Evolutionary conservation across 2,329 filamentous ascomycete species (phyloP), one percentile per base, ranked within the genome.

Genomic region (Colletotrichum tamarilloi): DNA sequence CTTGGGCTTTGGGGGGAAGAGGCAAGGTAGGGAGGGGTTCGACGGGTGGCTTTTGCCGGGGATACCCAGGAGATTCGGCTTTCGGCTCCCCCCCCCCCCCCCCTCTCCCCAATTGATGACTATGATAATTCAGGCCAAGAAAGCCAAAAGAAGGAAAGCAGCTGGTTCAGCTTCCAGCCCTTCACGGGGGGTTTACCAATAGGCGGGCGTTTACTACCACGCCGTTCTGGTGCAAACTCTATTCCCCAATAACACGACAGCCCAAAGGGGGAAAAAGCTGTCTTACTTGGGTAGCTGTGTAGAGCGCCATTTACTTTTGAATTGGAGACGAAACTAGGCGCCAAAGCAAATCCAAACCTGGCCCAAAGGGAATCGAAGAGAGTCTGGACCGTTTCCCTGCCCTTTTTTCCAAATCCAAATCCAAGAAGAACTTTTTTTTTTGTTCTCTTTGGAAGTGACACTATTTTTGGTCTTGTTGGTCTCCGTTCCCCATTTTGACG

Each of bases 41-140:
- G 32, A 57, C 35, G 59, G 66, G 52, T 59, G 53, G 66, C 53
- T 46, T 56, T 67, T 60, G 67, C 56, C 52, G n/a, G 68, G 68
- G 28, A 68, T 59, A 62, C 63, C 60, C 72, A 60, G 52, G 58
- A 35, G 46, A 46, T 30, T 72, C 72, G 57, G 72, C 62, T 67
- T 67, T 67, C 68, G 62, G 72, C 68, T 68, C 62, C 30, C 38
- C 49, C 42, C 59, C 32, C 68, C 63, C 62, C 30, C 38, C 49
- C 42, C 59, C 32, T 35, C 32, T 35, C 1, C 16, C 14, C 6
- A 66, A 62, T 52, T 53, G 52, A 60, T 65, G 71, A 66, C 60
- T 58, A 26, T n/a, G 35, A 11, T n/a, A 49, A 46, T 58, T 28
- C 62, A 26, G 62, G 56, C 56, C 67, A 60, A 28, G 5, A 42